Evolutionary conservation across 148 eudicot species (phyloP).

Genomic region (Arctostaphylos glauca): DNA sequence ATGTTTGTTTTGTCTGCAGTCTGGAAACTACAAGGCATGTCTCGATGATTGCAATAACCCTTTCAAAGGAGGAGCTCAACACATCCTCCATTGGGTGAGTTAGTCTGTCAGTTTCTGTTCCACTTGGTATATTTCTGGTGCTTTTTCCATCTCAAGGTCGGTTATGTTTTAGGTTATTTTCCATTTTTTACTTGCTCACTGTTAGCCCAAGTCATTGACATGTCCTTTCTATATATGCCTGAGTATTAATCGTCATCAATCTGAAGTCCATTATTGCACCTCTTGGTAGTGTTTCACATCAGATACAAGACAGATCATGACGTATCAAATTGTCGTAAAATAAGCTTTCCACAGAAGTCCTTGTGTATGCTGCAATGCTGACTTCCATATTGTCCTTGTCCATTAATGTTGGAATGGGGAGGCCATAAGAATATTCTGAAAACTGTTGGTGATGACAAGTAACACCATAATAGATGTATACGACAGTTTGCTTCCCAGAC

Average conservation of each 20-base stretch:
- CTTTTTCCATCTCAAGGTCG: background rate
- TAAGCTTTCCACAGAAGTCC: background rate
- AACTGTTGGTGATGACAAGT: background rate
- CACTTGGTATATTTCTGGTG: background rate
- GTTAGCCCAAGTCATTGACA: background rate
- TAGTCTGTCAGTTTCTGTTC: background rate
- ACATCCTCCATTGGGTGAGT: constrained; percentile 69
- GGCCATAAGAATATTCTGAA: background rate
- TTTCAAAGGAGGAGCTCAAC: constrained; percentile 73
- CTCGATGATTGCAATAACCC: constrained; percentile 84
- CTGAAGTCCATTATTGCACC: background rate
- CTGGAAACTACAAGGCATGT: constrained; percentile 96
- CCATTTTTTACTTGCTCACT: background rate
- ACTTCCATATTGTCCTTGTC: background rate
- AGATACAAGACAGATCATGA: background rate
- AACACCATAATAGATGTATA: background rate
- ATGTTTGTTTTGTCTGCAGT: constrained; percentile 33
- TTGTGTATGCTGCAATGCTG: background rate
- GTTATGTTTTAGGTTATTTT: background rate
- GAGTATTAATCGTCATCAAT: background rate
- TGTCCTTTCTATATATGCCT: background rate
- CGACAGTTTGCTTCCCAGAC: background rate
- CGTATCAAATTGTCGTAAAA: background rate
- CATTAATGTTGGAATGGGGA: background rate
- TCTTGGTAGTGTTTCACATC: background rate